Base-by-base conservation (phyloP, 176 grass and related monocot genomes). In the Eremochloa ophiuroides region DNA sequence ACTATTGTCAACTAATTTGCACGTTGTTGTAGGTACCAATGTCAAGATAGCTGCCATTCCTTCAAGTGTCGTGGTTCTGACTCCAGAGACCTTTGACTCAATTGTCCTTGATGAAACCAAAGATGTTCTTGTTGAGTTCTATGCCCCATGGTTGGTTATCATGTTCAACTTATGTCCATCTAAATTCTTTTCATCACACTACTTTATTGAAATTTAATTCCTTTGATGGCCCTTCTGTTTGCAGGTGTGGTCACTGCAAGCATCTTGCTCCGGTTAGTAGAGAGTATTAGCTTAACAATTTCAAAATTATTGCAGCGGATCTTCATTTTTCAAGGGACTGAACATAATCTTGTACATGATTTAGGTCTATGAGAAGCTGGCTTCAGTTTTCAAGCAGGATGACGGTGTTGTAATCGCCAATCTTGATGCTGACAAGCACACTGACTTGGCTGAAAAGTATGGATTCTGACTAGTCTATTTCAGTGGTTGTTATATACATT, bases 81-180 rank as follows among this genome's bases (percentile, higher is more conserved):
- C 88, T 31, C 28, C 77, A 62, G 93, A 99, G 46, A 93, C 55
- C 65, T 99, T 95, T 26, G 79, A 99, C 47, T 88, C 90, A 7
- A 58, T 93, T 89, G 96, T 95, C 25, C 96, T 99, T 84, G 96
- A 99, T 85, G 86, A 88, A 84, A 91, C 90, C 41, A 99, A 95
- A 84, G 93, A 99, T 91, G 96, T 99, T 14, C 93, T 99, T 86
- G 96, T 99, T 64, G 96, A 99, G 82, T 99, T 99, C 74, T 99
- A 99, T 89, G 96, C 96, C 62, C 96, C 96, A 73, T 99, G 96
- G 96, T 95, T 91, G 51, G 91, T 85, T 86, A 16, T 84, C 5
- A 16, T 66, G 22, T 31, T 80, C 40, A 33, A 40, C 1, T 68
- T 67, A 38, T 61, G n/a, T 79, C 13, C 13, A 82, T 8, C 50